phyloP scores from a whole-genome alignment of 306 rosid genomes.

The Vicia sativa region DNA sequence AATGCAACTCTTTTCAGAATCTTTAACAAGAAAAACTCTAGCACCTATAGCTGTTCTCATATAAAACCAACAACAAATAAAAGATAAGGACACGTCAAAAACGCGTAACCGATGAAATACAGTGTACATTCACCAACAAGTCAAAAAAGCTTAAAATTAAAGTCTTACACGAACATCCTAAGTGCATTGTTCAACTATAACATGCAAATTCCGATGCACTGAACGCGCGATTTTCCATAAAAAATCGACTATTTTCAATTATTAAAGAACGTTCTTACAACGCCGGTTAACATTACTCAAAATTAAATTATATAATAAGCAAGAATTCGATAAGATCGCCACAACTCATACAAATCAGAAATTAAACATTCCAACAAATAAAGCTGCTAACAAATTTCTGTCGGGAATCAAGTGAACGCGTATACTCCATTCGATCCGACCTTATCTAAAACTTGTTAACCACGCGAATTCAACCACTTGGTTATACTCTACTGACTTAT shows the following conservation, averaged over 20 bases:
- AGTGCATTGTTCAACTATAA: too few relatives aligned
- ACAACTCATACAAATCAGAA: conserved; percentile 32
- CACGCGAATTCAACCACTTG: neutral
- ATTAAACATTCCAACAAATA: conserved; percentile 9
- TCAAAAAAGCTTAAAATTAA: conserved; percentile 2
- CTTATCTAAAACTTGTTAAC: neutral
- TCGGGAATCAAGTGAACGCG: neutral
- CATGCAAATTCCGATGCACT: too few relatives aligned
- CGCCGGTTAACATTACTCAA: too few relatives aligned
- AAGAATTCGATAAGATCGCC: too few relatives aligned
- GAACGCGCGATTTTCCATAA: neutral
- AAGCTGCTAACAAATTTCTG: neutral
- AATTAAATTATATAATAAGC: too few relatives aligned
- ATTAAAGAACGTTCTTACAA: too few relatives aligned
- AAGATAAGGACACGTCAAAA: conserved; percentile 31
- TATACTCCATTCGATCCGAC: neutral
- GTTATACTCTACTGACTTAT: conserved; percentile 9
- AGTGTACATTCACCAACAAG: conserved; percentile 23
- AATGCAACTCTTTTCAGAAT: conserved; percentile 35
- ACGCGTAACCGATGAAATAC: conserved; percentile 27
- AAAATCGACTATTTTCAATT: neutral
- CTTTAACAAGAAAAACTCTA: conserved; percentile 36
- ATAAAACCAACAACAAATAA: conserved; percentile 35
- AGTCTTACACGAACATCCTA: too few relatives aligned
- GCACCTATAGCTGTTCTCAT: conserved; percentile 45